Evolutionary conservation across 1,284 basidiomycete genomes (phyloP).

Genomic region (Lignosus rhinocerotis): DNA sequence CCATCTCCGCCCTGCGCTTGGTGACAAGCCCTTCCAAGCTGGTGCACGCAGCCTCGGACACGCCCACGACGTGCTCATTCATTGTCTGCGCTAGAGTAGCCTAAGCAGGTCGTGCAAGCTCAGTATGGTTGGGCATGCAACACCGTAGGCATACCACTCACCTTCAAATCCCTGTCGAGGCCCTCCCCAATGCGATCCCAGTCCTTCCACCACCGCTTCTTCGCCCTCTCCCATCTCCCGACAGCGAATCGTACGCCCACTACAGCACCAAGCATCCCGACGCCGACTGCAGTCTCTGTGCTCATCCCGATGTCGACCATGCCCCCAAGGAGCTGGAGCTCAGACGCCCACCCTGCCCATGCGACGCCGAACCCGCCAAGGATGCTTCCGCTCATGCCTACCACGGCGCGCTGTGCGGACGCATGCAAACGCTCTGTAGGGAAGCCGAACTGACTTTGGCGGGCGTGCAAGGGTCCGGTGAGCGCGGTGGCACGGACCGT

Average conservation of each 20-base stretch:
- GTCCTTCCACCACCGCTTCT: constrained; percentile 73
- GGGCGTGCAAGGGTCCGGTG: constrained; percentile 53
- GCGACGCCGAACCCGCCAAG: constrained; percentile 42
- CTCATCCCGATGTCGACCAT: constrained; percentile 45
- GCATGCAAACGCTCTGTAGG: constrained; percentile 67
- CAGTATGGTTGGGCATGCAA: constrained; percentile 4
- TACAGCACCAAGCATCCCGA: constrained; percentile 57
- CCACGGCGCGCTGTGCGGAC: constrained; percentile 62
- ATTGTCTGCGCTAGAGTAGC: constrained; percentile 47
- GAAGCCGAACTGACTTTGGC: constrained; percentile 60
- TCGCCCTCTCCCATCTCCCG: constrained; percentile 70
- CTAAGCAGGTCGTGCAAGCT: constrained; percentile 33
- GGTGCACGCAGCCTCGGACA: constrained; percentile 34
- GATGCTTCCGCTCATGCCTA: constrained; percentile 51
- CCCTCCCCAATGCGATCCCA: constrained; percentile 71
- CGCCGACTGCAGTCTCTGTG: constrained; percentile 58
- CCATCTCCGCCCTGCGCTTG: constrained; percentile 46
- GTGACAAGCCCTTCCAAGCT: constrained; percentile 45
- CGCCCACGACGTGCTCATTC: constrained; percentile 42
- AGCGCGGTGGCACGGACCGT: constrained; percentile 52
- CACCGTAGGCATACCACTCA: constrained; percentile 33
- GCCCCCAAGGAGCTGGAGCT: constrained; percentile 43
- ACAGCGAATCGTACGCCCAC: constrained; percentile 66
- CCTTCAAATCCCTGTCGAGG: constrained; percentile 72
- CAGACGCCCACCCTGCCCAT: constrained; percentile 57